These are phyloP conservation scores for Besnoitia besnoiti DNA, from an alignment of 169 alveolate species.

Conservation along the genomic window DNA sequence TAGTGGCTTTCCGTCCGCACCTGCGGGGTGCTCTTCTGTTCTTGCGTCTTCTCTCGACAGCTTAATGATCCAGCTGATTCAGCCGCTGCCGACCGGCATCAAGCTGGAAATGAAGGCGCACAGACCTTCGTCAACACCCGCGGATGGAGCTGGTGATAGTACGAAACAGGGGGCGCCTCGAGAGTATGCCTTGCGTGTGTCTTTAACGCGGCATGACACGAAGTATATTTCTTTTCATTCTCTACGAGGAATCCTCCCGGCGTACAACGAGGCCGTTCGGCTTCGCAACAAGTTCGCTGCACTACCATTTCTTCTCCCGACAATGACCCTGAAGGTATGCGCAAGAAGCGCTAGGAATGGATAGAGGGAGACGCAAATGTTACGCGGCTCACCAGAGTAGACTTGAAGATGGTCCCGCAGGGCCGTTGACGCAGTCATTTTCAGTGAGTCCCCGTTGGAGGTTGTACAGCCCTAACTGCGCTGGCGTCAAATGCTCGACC, in stretches of 20 bases:
- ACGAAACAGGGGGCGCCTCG: conserved; percentile 49
- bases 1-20: too few species aligned
- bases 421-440: too few species aligned
- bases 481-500: too few species aligned
- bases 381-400: too few species aligned
- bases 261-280: conserved; percentile 65
- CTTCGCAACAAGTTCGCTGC: conserved; percentile 56
- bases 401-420: too few species aligned
- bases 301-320: conserved; percentile 54
- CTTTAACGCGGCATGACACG: conserved; percentile 60
- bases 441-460: too few species aligned
- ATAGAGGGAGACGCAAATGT: too few species aligned
- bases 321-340: conserved; percentile 32
- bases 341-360: too few species aligned
- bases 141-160: neutral
- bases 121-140: neutral
- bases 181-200: conserved; percentile 63
- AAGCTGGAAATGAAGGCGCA: conserved; percentile 61
- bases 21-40: neutral
- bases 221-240: conserved; percentile 61
- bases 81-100: conserved; percentile 62
- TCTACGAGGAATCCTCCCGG: conserved; percentile 59
- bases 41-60: conserved; percentile 20
- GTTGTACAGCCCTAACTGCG: too few species aligned
- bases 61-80: conserved; percentile 63